Conservation (phyloP, 495 filamentous ascomycete species). For the Daldinia decipiens region DNA sequence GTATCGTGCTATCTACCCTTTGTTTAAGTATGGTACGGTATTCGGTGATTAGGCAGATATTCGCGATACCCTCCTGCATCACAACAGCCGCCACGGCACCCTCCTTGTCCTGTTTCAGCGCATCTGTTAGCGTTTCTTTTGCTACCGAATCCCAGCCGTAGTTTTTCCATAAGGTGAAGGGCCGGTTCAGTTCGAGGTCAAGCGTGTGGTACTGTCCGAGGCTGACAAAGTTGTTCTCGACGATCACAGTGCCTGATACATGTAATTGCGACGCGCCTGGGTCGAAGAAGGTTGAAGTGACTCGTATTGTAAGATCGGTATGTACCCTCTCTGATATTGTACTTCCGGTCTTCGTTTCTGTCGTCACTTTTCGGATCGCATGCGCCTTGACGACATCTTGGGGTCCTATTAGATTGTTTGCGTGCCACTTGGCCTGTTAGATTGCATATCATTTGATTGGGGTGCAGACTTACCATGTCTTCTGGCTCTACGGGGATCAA, state of each 20-base stretch:
- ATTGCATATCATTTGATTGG: constrained; percentile 5
- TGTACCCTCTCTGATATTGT: constrained; percentile 79
- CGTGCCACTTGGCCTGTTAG: constrained; percentile 76
- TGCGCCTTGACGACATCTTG: constrained; percentile 83
- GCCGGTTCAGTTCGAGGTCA: constrained; percentile 73
- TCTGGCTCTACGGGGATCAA: constrained; percentile 91
- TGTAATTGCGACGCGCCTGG: constrained; percentile 83
- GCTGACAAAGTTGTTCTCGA: constrained; percentile 85
- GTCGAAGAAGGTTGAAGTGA: constrained; percentile 90
- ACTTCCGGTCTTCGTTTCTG: constrained; percentile 75
- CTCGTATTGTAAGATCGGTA: constrained; percentile 79
- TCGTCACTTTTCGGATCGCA: constrained; percentile 82
- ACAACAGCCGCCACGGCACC: constrained; percentile 88
- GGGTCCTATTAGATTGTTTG: constrained; percentile 90
- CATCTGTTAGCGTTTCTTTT: constrained; percentile 78
- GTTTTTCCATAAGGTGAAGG: constrained; percentile 86
- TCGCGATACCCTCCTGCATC: constrained; percentile 93
- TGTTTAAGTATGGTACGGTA: constrained; percentile 89
- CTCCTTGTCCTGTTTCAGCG: constrained; percentile 76
- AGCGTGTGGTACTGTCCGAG: constrained; percentile 90
- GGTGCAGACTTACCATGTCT: constrained; percentile 77
- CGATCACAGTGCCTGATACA: constrained; percentile 81
- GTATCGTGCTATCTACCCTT: constrained; percentile 82
- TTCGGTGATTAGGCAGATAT: constrained; percentile 93
- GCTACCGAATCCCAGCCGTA: constrained; percentile 94